Conservation (phyloP, 352 stramenopile genomes). For the Globisporangium emineosum region DNA sequence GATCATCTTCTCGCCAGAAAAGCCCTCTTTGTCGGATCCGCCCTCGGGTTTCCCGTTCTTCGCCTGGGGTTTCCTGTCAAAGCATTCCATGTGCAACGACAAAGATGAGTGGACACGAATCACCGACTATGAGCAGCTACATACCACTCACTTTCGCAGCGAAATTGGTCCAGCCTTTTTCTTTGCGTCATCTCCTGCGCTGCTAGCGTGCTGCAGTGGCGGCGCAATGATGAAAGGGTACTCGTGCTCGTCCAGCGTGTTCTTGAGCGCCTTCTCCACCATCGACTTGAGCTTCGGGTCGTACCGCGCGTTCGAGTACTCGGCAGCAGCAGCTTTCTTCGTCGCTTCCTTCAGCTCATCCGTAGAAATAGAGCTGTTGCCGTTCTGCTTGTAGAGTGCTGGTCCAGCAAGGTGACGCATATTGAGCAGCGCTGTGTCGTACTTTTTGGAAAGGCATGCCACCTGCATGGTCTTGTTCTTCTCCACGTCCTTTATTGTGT, state of each 20-base stretch:
- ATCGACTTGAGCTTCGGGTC: constrained; percentile 69
- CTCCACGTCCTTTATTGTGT: constrained; percentile 83
- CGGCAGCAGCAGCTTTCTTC: constrained; percentile 57
- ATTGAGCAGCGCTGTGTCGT: constrained; percentile 61
- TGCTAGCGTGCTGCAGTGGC: constrained; percentile 33
- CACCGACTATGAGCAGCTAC: neutral
- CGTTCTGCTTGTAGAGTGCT: constrained; percentile 64
- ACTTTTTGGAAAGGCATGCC: constrained; percentile 76
- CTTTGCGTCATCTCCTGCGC: constrained; percentile 31
- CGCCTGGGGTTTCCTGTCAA: constrained; percentile 30
- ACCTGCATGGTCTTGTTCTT: constrained; percentile 82
- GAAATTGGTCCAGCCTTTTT: constrained; percentile 66
- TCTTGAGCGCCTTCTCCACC: constrained; percentile 58
- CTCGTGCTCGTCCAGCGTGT: constrained; percentile 57
- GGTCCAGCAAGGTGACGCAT: constrained; percentile 54
- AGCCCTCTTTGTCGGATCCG: constrained; percentile 42
- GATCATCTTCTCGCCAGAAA: constrained; percentile 89
- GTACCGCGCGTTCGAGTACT: constrained; percentile 81
- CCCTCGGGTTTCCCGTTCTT: constrained; percentile 27
- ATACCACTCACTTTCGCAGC: constrained; percentile 60
- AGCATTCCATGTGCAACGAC: neutral
- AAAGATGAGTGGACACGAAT: neutral
- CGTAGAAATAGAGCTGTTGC: constrained; percentile 42
- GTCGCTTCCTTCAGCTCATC: constrained; percentile 67
- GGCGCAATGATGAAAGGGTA: constrained; percentile 85